phyloP scores from a whole-genome alignment of 1,284 basidiomycete genomes.

The Testicularia cyperi region DNA sequence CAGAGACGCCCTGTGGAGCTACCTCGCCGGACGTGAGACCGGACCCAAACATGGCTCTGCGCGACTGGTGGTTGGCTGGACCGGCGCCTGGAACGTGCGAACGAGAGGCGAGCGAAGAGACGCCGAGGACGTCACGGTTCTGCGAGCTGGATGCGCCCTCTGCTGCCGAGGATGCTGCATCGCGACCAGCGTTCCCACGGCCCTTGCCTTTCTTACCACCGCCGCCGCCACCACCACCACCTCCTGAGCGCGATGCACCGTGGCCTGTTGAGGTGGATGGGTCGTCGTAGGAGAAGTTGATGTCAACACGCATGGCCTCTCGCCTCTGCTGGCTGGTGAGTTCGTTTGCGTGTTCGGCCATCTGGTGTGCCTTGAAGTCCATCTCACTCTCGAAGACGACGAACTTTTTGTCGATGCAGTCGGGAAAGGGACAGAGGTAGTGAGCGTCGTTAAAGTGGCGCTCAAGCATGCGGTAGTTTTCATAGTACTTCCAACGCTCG shows the following conservation, averaged over 20 bases:
- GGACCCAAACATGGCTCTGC: constrained; percentile 35
- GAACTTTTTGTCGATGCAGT: constrained; percentile 85
- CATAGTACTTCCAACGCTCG: constrained; percentile 53
- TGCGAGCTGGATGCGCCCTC: constrained; percentile 1
- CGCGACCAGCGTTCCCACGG: constrained; percentile 1
- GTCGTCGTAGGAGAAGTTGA: constrained; percentile 77
- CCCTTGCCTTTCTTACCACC: constrained; percentile 12
- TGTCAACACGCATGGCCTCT: constrained; percentile 75
- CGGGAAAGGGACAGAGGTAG: constrained; percentile 73
- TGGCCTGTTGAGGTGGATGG: too few species aligned
- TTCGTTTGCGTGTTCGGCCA: constrained; percentile 78
- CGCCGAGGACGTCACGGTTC: constrained; percentile 21
- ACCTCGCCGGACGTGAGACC: constrained; percentile 22
- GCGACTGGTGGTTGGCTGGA: constrained; percentile 35
- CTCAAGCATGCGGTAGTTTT: constrained; percentile 57
- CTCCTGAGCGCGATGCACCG: constrained; percentile 51
- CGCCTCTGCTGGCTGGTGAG: constrained; percentile 77
- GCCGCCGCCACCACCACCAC: constrained; percentile 2
- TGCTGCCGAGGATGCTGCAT: background rate
- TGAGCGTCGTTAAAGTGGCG: constrained; percentile 65
- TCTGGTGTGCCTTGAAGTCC: constrained; percentile 88
- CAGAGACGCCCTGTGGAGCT: constrained; percentile 16
- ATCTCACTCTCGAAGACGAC: constrained; percentile 84
- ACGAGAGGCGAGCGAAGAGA: constrained; percentile 30
- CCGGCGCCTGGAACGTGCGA: constrained; percentile 62